Conservation (phyloP, 1,284 basidiomycete species). For the Ganoderma sinense region DNA sequence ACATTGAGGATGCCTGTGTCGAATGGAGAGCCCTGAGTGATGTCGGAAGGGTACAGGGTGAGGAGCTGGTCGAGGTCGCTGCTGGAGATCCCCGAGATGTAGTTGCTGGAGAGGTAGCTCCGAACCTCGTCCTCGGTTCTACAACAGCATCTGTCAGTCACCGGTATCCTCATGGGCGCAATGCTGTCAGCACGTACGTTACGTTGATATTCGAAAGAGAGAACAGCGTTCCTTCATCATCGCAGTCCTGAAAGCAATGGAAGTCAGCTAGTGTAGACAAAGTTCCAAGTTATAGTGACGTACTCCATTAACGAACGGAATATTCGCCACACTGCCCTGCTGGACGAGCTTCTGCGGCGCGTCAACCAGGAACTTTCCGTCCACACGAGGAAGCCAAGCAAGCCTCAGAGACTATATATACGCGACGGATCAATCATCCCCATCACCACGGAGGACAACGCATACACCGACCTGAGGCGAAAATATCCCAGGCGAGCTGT, state of each 20-base stretch:
- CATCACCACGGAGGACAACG: neutral
- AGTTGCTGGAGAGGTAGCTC: constrained; percentile 31
- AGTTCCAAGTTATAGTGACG: neutral
- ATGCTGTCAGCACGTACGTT: constrained; percentile 36
- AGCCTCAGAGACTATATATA: neutral
- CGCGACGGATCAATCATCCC: neutral
- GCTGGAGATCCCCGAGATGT: constrained; percentile 24
- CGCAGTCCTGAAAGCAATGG: constrained; percentile 32
- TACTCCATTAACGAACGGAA: constrained; percentile 42
- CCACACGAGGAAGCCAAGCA: constrained; percentile 45
- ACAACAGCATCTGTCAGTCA: neutral
- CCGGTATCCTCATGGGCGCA: neutral
- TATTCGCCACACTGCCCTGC: constrained; percentile 38
- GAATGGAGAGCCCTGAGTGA: constrained; percentile 58
- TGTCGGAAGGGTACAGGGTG: constrained; percentile 37
- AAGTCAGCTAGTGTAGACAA: neutral
- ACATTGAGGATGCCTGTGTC: constrained; percentile 53
- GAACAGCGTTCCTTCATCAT: constrained; percentile 46
- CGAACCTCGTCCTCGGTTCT: constrained; percentile 24
- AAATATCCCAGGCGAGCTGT: constrained; percentile 37
- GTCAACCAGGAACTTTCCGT: constrained; percentile 44
- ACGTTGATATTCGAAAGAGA: constrained; percentile 36
- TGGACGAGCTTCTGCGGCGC: constrained; percentile 36
- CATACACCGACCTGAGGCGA: constrained; percentile 34
- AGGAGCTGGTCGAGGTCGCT: constrained; percentile 32